Conservation (phyloP, 2,329 filamentous ascomycete genomes). For the Diaporthe sp. region DNA sequence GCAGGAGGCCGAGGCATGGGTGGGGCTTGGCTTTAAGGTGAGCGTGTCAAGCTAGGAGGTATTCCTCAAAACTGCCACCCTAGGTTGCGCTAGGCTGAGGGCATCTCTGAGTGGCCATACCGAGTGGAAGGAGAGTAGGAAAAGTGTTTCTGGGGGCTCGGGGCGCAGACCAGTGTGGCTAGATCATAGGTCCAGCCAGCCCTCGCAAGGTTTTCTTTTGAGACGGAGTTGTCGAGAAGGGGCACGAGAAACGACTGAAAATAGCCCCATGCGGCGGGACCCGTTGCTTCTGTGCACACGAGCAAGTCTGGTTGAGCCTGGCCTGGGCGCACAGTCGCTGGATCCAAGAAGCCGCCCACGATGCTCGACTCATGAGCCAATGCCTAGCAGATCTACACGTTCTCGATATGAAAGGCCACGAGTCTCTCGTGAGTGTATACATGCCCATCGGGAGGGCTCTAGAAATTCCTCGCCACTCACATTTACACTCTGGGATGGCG, state of each 20-base stretch:
- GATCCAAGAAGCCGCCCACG: neutral
- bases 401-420: neutral
- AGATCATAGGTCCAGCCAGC: constrained; percentile 4
- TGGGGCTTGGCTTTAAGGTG: constrained; percentile 22
- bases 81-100: neutral
- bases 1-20: constrained; percentile 6
- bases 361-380: constrained; percentile 13
- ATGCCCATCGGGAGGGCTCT: neutral
- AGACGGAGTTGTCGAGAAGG: constrained; percentile 3
- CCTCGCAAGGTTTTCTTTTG: constrained; percentile 15
- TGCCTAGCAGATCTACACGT: neutral
- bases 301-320: neutral
- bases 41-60: constrained; percentile 21
- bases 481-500: constrained; percentile 13
- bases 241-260: neutral
- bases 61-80: constrained; percentile 9
- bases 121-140: constrained; percentile 13
- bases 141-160: constrained; percentile 18
- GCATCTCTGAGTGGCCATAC: neutral
- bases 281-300: neutral
- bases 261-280: neutral
- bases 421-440: neutral
- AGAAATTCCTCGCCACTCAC: neutral
- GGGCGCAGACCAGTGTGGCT: constrained; percentile 19
- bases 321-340: neutral